Percentiles rank a stretch among this genome's conserved stretches.
Evolutionary conservation across 371 early-diverging fungal genomes (phyloP).

Genomic region (Mucor ambiguus): DNA sequence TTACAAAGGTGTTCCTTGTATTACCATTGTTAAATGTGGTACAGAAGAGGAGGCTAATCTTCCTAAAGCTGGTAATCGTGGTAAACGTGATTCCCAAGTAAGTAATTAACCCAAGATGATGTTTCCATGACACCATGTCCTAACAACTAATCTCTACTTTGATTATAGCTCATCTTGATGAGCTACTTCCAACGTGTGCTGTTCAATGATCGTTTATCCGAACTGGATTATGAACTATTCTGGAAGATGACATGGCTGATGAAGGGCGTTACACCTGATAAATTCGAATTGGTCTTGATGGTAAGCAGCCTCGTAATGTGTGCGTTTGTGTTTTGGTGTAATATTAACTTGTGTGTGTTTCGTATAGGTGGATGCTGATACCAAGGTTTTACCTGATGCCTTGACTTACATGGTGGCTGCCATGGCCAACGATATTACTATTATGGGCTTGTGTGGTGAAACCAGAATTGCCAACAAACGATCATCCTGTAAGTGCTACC

Average conservation of each 20-base stretch:
- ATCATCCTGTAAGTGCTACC: constrained; percentile 76
- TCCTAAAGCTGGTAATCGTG: constrained; percentile 95
- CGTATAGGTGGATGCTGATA: constrained; percentile 91
- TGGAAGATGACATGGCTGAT: constrained; percentile 83
- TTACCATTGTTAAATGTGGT: constrained; percentile 94
- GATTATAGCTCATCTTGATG: constrained; percentile 79
- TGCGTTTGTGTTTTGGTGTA: too few relatives aligned
- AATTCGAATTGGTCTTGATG: constrained; percentile 92
- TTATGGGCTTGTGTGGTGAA: constrained; percentile 89
- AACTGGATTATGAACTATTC: constrained; percentile 96
- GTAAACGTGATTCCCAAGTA: constrained; percentile 98
- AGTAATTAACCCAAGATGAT: constrained; percentile 1
- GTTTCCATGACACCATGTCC: background rate
- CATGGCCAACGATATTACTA: constrained; percentile 80
- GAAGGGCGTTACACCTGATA: constrained; percentile 84
- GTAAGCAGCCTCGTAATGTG: constrained; percentile 41
- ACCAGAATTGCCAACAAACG: constrained; percentile 85
- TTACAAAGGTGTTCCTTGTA: constrained; percentile 85
- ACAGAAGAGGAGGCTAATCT: constrained; percentile 68
- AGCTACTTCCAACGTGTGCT: constrained; percentile 91
- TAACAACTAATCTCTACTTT: background rate
- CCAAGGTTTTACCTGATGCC: constrained; percentile 79
- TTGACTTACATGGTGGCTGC: constrained; percentile 80
- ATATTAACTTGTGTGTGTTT: background rate
- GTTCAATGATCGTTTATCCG: constrained; percentile 93